A percentile compares a stretch with the other conserved stretches of the same genome.
Conservation (phyloP, 1,284 basidiomycete species). For the Termitomyces sp. region DNA sequence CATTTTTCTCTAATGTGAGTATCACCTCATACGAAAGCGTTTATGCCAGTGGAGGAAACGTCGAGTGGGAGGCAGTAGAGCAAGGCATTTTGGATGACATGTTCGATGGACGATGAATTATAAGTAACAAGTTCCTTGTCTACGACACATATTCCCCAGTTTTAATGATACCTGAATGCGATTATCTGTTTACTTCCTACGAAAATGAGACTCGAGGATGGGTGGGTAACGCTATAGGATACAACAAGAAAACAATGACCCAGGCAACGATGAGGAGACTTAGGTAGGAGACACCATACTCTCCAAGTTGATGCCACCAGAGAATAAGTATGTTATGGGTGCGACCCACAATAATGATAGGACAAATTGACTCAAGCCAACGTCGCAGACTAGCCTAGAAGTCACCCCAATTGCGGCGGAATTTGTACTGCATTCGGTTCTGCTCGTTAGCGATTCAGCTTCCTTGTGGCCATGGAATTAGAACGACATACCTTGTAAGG, state of each 20-base stretch:
- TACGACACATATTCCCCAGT: slow-evolving; percentile 11
- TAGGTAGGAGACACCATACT: background rate
- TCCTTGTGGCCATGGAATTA: slow-evolving; percentile 9
- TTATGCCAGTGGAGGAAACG: slow-evolving; percentile 70
- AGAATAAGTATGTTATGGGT: background rate
- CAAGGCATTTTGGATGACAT: slow-evolving; percentile 76
- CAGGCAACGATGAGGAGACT: background rate
- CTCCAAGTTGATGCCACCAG: background rate
- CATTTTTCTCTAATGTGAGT: slow-evolving; percentile 87
- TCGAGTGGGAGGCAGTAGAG: slow-evolving; percentile 89
- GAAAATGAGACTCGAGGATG: background rate
- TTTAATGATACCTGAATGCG: slow-evolving; percentile 12
- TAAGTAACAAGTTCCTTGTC: background rate
- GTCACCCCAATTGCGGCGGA: slow-evolving; percentile 80
- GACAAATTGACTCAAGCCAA: slow-evolving; percentile 2
- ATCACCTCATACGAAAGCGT: slow-evolving; percentile 86
- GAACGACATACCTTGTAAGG: slow-evolving; percentile 73
- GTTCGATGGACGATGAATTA: slow-evolving; percentile 64
- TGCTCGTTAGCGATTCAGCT: slow-evolving; percentile 39
- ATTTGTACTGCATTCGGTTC: slow-evolving; percentile 78
- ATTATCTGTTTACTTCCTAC: slow-evolving; percentile 1
- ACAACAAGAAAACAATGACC: slow-evolving; percentile 1
- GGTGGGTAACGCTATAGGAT: background rate
- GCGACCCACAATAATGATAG: slow-evolving; percentile 1
- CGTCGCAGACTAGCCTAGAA: slow-evolving; percentile 42